Base-by-base conservation (phyloP, 2,329 filamentous ascomycete genomes). In the Botryotinia globosa region DNA sequence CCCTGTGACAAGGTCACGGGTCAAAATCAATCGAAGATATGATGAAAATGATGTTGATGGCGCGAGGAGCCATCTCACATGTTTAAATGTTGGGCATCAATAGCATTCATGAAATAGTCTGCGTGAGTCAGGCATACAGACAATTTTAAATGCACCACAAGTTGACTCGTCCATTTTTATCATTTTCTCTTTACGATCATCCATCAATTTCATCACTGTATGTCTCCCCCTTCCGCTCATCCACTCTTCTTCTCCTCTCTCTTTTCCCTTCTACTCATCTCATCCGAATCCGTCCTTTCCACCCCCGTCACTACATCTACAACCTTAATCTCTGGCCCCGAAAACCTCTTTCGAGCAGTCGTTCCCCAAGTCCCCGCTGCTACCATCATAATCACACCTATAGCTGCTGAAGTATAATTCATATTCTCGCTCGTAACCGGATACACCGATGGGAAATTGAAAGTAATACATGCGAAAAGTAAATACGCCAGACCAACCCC, bases 371-470 rank as follows among this genome's bases (percentile, higher is more conserved):
- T 88, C 4, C 85, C 76, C 1, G 82, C 59, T 25, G 83, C 85
- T 29, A 89, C 81, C 8, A 87, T 73, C 78, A 85, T 87, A 56
- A 88, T 85, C 2, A 86, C 81, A 0, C 87, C 87, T 44, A 88
- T 84, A 0, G 87, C 87, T 0, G 87, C 87, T 34, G 83, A 85
- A 0, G 86, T 88, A 75, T 88, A 88, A 73, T 88, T 89, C 87
- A 89, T 89, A 51, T 86, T 87, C 39, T 86, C 83, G 48, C 82
- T 82, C 1, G 81, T 82, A n/a, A 89, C 86, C 0, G 87, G 87
- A 10, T 79, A 83, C 0, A 83, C 77, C 0, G 82, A 84, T 0
- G 87, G 87, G 72, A 89, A 86, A 72, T 88, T 89, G 77, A 88
- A 88, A 0, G 86, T 86, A 69, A 88, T 85, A 39, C 83, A 84